Conservation (phyloP, 805 yeast genomes). For the Zygosaccharomyces siamensis region DNA sequence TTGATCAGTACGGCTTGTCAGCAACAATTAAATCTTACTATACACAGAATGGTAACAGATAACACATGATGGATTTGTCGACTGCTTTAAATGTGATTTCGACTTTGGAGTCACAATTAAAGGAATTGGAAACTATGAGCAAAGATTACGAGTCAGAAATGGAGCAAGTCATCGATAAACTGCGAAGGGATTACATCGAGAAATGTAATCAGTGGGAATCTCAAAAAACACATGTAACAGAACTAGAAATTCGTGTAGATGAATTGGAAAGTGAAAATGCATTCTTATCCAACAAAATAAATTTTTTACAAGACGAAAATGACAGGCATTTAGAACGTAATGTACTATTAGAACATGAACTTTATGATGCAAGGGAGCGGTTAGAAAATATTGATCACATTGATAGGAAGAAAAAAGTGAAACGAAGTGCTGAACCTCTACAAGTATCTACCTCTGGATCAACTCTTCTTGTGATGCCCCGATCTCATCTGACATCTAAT, state of each 20-base stretch:
- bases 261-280: constrained; percentile 20
- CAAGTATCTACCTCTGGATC: constrained; percentile 14
- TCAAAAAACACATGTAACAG: constrained; percentile 9
- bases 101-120: constrained; percentile 16
- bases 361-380: constrained; percentile 11
- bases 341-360: constrained; percentile 22
- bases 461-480: constrained; percentile 8
- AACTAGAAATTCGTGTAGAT: constrained; percentile 18
- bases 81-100: constrained; percentile 13
- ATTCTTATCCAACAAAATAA: constrained; percentile 8
- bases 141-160: constrained; percentile 23
- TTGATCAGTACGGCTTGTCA: not conserved
- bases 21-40: not conserved
- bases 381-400: not conserved
- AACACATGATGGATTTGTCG: constrained; percentile 6
- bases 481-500: constrained; percentile 1
- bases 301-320: constrained; percentile 12
- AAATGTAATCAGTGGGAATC: constrained; percentile 1
- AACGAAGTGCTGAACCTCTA: constrained; percentile 2
- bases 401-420: constrained; percentile 4
- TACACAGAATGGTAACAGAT: not conserved
- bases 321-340: constrained; percentile 19
- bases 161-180: constrained; percentile 16
- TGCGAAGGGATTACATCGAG: constrained; percentile 7
- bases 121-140: constrained; percentile 18